Base-by-base conservation (phyloP, 2,329 filamentous ascomycete genomes). In the Aspergillus hortae region DNA sequence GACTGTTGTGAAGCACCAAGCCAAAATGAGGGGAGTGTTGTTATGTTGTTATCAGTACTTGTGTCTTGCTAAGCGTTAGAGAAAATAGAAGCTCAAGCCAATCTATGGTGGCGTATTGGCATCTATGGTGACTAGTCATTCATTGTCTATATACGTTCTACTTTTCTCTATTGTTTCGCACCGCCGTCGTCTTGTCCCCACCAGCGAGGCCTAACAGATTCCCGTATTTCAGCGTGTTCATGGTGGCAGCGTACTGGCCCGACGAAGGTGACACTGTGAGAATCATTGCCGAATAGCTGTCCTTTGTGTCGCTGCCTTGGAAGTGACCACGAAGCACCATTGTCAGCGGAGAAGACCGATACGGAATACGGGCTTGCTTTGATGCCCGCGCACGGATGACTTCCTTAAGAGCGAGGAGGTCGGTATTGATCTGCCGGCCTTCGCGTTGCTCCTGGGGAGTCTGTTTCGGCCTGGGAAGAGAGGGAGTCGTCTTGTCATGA, bases 391-490 rank as follows among this genome's bases (percentile, higher is more conserved):
- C 73, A 1, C 75, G 63, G n/a, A 77, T 76, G 4, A 77, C 75
- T 48, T 77, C 74, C 52, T 77, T 77, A 45, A 77, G 57, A 0
- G 74, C 69, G 7, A 78, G 67, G 4, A 77, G 62, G 56, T 77
- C 75, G 0, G 69, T 67, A 32, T 77, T 78, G 52, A 77, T 77
- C 57, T 77, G 73, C 6, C 71, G 57, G 0, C 73, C 69, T 56
- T 76, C 66, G 45, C 70, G 68, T 11, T 65, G 66, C 52, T 77
- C 75, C 44, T 75, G 68, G 0, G 66, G 55, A 0, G 67, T 71
- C 53, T 68, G 69, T 44, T 65, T 69, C 1, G 53, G 42, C 17
- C 42, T 36, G n/a, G 40, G 36, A n/a, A 33, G 45, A 12, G 40
- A 6, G 12, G 49, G 11, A 5, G 19, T 42, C 0, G 54, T 54